These are phyloP conservation scores for Salinomyces thailandicus DNA, from an alignment of 2,329 filamentous ascomycete genomes.

Conservation along the genomic window DNA sequence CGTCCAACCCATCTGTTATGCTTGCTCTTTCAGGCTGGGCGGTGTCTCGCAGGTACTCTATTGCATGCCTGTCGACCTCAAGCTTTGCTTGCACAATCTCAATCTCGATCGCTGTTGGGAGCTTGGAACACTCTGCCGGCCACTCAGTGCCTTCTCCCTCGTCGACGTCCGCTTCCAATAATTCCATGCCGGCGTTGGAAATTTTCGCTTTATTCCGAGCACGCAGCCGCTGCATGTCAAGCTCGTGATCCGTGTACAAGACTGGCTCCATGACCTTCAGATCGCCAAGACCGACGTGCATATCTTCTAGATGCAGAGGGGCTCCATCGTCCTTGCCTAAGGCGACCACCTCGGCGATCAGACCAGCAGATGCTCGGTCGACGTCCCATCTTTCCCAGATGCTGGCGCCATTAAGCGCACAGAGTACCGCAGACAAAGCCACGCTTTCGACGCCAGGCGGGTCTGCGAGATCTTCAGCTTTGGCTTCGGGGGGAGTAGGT, in stretches of 20 bases:
- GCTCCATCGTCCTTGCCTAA: slow-evolving; percentile 4
- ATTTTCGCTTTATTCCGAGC: slow-evolving; percentile 13
- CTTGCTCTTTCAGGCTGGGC: slow-evolving; percentile 11
- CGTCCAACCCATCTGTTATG: slow-evolving; percentile 8
- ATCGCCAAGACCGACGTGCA: slow-evolving; percentile 2
- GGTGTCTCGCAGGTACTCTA: slow-evolving; percentile 29
- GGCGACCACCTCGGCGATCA: slow-evolving; percentile 14
- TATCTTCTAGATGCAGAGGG: not conserved
- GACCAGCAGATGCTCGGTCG: slow-evolving; percentile 15
- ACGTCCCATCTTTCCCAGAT: slow-evolving; percentile 19
- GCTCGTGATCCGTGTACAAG: slow-evolving; percentile 34
- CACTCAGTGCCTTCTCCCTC: slow-evolving; percentile 36
- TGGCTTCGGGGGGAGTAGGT: slow-evolving; percentile 1
- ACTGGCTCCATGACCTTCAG: slow-evolving; percentile 39
- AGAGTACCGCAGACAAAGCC: not conserved
- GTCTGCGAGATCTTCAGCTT: not conserved
- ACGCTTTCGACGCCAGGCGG: not conserved
- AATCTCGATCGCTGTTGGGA: slow-evolving; percentile 10
- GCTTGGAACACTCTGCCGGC: slow-evolving; percentile 18
- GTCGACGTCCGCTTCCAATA: slow-evolving; percentile 29
- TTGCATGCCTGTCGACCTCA: slow-evolving; percentile 25
- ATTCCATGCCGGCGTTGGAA: slow-evolving; percentile 8
- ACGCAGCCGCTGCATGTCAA: slow-evolving; percentile 34
- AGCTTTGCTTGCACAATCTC: slow-evolving; percentile 28
- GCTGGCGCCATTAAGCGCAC: not conserved